These are phyloP conservation scores for Botryosphaeria dothidea DNA, from an alignment of 2,329 filamentous ascomycete species.

Conservation along the genomic window DNA sequence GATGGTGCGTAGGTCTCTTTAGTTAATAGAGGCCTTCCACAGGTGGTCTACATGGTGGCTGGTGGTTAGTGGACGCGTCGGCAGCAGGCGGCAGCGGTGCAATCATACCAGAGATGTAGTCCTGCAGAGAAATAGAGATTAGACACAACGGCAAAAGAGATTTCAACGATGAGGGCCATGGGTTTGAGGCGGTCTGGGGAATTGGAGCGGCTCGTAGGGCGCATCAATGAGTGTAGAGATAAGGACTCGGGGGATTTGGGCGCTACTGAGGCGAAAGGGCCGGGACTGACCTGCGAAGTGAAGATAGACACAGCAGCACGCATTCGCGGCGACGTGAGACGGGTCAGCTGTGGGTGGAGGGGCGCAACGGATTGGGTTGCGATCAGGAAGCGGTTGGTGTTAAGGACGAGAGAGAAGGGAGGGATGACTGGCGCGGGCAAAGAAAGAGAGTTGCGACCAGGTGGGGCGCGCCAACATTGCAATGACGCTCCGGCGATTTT, in stretches of 20 bases:
- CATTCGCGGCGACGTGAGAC: slow-evolving; percentile 33
- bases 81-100: slow-evolving; percentile 22
- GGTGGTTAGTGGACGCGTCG: slow-evolving; percentile 17
- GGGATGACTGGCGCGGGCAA: neutral
- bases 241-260: slow-evolving; percentile 6
- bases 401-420: neutral
- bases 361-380: slow-evolving; percentile 12
- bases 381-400: neutral
- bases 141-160: slow-evolving; percentile 29
- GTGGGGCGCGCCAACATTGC: slow-evolving; percentile 4
- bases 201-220: slow-evolving; percentile 1
- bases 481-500: no score
- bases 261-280: slow-evolving; percentile 17
- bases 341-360: neutral
- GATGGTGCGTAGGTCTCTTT: slow-evolving; percentile 36
- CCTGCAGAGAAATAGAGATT: slow-evolving; percentile 44
- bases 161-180: slow-evolving; percentile 8
- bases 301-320: slow-evolving; percentile 53
- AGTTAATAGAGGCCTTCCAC: slow-evolving; percentile 68
- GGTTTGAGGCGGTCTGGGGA: neutral
- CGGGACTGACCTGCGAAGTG: slow-evolving; percentile 53
- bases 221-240: slow-evolving; percentile 16
- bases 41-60: slow-evolving; percentile 57
- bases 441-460: neutral
- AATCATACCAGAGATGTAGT: slow-evolving; percentile 64